Evolutionary conservation across 192 early-diverging fungal species (phyloP).

Genomic region (Umbelopsis isabellina): DNA sequence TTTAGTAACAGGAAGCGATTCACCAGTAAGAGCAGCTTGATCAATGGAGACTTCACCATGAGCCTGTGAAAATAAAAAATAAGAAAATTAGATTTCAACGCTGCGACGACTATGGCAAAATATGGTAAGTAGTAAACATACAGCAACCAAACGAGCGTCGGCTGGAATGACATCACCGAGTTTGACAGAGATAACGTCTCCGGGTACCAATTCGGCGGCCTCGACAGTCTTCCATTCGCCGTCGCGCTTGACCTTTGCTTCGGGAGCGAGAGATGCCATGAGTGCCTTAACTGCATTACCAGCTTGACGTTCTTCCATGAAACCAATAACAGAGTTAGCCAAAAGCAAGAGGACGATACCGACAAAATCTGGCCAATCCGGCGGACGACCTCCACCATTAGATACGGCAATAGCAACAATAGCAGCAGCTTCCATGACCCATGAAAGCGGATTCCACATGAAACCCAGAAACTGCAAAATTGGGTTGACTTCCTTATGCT

Average conservation of each 20-base stretch:
- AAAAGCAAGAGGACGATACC: constrained; percentile 82
- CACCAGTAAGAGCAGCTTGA: constrained; percentile 74
- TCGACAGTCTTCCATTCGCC: constrained; percentile 78
- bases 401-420: constrained; percentile 75
- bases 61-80: constrained; percentile 15
- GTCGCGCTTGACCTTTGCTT: constrained; percentile 85
- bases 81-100: constrained; percentile 32
- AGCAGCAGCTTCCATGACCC: constrained; percentile 83
- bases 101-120: constrained; percentile 27
- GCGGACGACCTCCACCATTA: constrained; percentile 66
- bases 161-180: constrained; percentile 88
- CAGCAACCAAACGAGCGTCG: constrained; percentile 77
- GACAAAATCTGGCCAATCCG: constrained; percentile 82
- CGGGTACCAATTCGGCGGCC: constrained; percentile 76
- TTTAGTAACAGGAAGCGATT: constrained; percentile 73
- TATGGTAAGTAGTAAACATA: constrained; percentile 12
- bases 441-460: constrained; percentile 79
- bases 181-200: constrained; percentile 82
- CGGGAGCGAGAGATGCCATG: constrained; percentile 84
- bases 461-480: constrained; percentile 84
- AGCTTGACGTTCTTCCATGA: constrained; percentile 85
- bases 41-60: constrained; percentile 63
- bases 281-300: constrained; percentile 89
- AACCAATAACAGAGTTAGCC: constrained; percentile 87
- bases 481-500: constrained; percentile 78